Evolutionary conservation across 139 green algal species (phyloP), one percentile per base, ranked within the genome.

Genomic region (Picochlorum sp.): DNA sequence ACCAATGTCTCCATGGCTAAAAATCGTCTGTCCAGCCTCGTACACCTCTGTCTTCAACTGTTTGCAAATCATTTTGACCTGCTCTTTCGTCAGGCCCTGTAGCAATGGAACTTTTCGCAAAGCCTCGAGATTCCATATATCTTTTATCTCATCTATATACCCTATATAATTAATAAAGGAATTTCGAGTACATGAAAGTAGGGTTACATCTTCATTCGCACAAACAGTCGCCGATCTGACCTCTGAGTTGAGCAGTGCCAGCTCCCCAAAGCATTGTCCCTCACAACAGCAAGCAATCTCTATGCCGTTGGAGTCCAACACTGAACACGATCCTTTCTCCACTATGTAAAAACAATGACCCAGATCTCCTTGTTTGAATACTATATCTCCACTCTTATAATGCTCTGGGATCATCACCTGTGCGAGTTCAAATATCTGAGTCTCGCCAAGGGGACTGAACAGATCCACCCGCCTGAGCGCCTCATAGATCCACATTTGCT

Each of bases 231-330:
- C 77, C 1, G 77, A 70, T 10, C 71, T 33, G 10, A 61, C n/a
- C 28, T 83, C 83, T 58, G 80, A 63, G 5, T 72, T 59, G 39
- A 96, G 74, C 70, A 96, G 70, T 8, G 87, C 88, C 63, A 88
- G 73, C 70, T 96, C 88, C 3, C 88, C 88, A 81, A 96, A 96
- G 73, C 84, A 95, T 43, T 76, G 77, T 5, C 86, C 88, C 50
- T 79, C 69, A 31, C 61, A 59, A 12, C 93, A 80, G 1, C 63
- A 60, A 2, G 77, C 77, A 49, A 85, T 62, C 73, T 85, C 77
- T n/a, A 30, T 16, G 7, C 47, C 54, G 12, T 10, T 18, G 68
- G 70, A 65, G 41, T 24, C 72, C 45, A 80, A 85, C 55, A 85
- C 77, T 41, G 59, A 76, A 73, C 95, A 89, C 8, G 55, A 61